Conservation (phyloP, 179 eudicot species). For the Drosera spatulata region DNA sequence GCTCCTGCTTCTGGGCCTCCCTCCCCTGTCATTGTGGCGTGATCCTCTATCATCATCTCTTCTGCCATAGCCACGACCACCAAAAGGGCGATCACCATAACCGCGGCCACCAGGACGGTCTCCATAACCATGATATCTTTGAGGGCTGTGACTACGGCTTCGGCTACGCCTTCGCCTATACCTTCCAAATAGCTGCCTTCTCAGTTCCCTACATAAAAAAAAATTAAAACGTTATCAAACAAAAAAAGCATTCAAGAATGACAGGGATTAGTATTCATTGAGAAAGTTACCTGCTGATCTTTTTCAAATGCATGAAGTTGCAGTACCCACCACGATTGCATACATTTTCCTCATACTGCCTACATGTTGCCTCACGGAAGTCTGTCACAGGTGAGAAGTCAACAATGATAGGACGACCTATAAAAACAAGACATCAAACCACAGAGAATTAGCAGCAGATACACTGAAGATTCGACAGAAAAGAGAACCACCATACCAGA, state of each 20-base stretch:
- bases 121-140: slow-evolving; percentile 44
- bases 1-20: slow-evolving; percentile 90
- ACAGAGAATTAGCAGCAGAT: too few relatives aligned
- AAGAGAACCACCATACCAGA: too few relatives aligned
- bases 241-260: too few relatives aligned
- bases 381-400: slow-evolving; percentile 98
- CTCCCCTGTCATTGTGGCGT: slow-evolving; percentile 50
- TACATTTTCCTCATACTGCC: too few relatives aligned
- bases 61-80: slow-evolving; percentile 73
- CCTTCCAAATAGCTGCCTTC: slow-evolving; percentile 77
- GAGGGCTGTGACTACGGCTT: slow-evolving; percentile 76
- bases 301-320: slow-evolving; percentile 45
- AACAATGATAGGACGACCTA: slow-evolving; percentile 91
- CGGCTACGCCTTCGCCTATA: slow-evolving; percentile 65
- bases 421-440: not conserved
- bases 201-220: slow-evolving; percentile 47
- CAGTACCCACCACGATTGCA: too few relatives aligned
- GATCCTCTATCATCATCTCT: slow-evolving; percentile 60
- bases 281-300: slow-evolving; percentile 63
- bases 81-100: slow-evolving; percentile 30
- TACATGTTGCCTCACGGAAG: slow-evolving; percentile 27
- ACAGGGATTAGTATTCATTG: too few relatives aligned
- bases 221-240: not conserved
- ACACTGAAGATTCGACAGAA: too few relatives aligned
- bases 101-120: too few relatives aligned